Evolutionary conservation across 2,329 filamentous ascomycete species (phyloP).

Genomic region (Penicillium sp.): DNA sequence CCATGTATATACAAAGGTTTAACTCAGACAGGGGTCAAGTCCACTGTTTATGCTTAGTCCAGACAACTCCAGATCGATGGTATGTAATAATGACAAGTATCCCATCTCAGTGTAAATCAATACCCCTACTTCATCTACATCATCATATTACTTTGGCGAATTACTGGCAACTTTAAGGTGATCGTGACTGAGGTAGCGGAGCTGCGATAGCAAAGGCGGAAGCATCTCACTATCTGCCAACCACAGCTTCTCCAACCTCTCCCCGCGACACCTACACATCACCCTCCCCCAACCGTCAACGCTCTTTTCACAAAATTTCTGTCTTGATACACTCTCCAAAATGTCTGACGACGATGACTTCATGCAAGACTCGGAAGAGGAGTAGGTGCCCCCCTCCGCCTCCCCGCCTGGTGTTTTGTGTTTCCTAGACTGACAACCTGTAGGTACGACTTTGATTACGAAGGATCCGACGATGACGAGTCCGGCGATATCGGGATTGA

Average conservation of each 20-base stretch:
- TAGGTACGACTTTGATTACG: constrained; percentile 95
- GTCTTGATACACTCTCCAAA: constrained; percentile 1
- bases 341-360: constrained; percentile 88
- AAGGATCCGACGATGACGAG: constrained; percentile 86
- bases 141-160: neutral
- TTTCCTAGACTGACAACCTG: constrained; percentile 19
- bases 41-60: neutral
- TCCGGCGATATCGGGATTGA: constrained; percentile 89
- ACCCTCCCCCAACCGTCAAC: neutral
- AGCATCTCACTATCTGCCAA: constrained; percentile 12
- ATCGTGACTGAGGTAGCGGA: neutral
- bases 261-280: constrained; percentile 9
- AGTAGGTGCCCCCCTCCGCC: constrained; percentile 49
- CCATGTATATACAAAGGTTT: neutral
- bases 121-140: neutral
- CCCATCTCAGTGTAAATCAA: neutral
- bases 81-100: neutral
- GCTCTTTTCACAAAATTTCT: constrained; percentile 1
- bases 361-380: constrained; percentile 86
- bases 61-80: neutral
- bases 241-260: constrained; percentile 19
- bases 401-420: constrained; percentile 1
- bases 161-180: neutral
- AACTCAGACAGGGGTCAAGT: neutral
- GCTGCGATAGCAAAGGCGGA: constrained; percentile 14